Base-by-base conservation (phyloP, 495 filamentous ascomycete species). In the Podospora fimiseda region DNA sequence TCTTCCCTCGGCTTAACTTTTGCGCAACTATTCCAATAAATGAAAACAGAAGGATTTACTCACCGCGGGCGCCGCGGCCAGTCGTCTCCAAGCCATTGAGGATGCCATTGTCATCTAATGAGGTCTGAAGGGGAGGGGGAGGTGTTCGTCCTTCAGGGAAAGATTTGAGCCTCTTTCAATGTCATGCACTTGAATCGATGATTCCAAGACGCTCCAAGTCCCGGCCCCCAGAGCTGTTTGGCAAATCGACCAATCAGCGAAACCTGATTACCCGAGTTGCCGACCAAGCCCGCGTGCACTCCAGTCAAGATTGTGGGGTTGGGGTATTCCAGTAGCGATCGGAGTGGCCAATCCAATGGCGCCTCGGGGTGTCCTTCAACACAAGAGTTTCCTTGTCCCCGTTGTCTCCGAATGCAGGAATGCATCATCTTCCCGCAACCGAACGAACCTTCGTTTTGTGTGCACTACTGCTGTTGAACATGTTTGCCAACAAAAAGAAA, bases 1-100 rank as follows among this genome's bases (percentile, higher is more conserved):
- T n/a, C n/a, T n/a, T n/a, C n/a, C n/a, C n/a, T n/a, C n/a, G n/a
- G n/a, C n/a, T n/a, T n/a, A n/a, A n/a, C n/a, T n/a, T n/a, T n/a
- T n/a, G n/a, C n/a, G n/a, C n/a, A n/a, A n/a, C n/a, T n/a, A n/a
- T n/a, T n/a, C n/a, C n/a, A n/a, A 13, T 13, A 48, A 39, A 13
- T 37, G 9, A 27, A 48, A 50, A 27, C 44, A 49, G 33, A 16
- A 40, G 23, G 16, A 5, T 9, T 20, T 24, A 73, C 74, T 69
- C 39, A 77, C 74, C 59, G 72, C 55, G 56, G 73, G 67, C 61
- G 70, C 62, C 43, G 66, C 40, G 55, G 68, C 72, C 48, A 77
- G 59, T 52, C 71, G 70, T 62, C 72, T 76, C 69, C 72, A 57
- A 62, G 73, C 73, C 73, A 76, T 75, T 70, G 74, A 73, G 48